Evolutionary conservation across 2,329 filamentous ascomycete genomes (phyloP), one percentile per base, ranked within the genome.

Genomic region (Hypoxylon sp.): DNA sequence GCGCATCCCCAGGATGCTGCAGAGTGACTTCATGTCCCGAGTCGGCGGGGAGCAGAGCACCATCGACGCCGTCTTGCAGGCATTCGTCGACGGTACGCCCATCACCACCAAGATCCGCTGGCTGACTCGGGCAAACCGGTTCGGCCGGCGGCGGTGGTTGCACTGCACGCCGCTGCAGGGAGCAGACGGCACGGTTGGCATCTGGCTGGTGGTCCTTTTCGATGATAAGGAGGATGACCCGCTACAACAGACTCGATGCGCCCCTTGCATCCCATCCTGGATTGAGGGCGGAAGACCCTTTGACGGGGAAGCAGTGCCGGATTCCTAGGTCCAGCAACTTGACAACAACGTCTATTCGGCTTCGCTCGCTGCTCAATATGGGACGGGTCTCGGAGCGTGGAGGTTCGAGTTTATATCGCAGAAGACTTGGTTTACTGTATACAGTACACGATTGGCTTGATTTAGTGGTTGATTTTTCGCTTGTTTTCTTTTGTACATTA

Each of bases 131-230:
- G 48, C 31, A 16, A 75, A 78, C 23, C 70, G 74, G 12, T 78
- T 82, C 41, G 88, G 87, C 0, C 78, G 86, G 12, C 78, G 80
- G 37, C 79, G 87, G 31, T 91, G 88, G 88, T 87, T 91, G 29
- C 88, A 91, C 67, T 89, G 87, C 64, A 91, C 88, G 15, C 88
- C 89, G 2, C 72, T 91, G 3, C 70, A 89, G 3, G 87, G 87
- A 2, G 78, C 78, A 30, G 85, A 85, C 56, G 84, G 86, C 1
- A 75, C 80, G 3, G 82, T 91, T 0, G 89, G 89, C 11, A 87
- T 90, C 0, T 91, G 88, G 88, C 89, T 91, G 85, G 77, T 91
- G 4, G 79, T 91, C 0, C 76, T 91, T 9, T 82, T 90, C 3
- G 86, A 90, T 55, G 84, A 85, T 43, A 84, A 88, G 34, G 71